Conservation (phyloP, 257 asterid species). For the Penstemon newberryi region DNA sequence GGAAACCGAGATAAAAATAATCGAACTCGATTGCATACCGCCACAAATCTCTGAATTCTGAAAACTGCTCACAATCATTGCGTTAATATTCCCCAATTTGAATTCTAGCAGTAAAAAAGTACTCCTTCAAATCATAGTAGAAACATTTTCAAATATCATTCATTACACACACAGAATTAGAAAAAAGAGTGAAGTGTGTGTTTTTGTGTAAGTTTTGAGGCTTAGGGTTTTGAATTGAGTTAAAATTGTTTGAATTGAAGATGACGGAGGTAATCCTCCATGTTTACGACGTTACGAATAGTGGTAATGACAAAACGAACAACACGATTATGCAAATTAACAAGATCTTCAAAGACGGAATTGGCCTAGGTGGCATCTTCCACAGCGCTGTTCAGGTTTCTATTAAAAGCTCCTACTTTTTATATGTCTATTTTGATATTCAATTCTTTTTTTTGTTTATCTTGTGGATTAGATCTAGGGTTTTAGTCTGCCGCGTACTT, state of each 20-base stretch:
- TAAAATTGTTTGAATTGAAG: slow-evolving; percentile 5
- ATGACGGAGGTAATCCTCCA: slow-evolving; percentile 57
- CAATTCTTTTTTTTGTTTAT: not conserved
- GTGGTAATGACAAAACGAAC: slow-evolving; percentile 87
- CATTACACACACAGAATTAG: not conserved
- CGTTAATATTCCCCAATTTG: too few species aligned
- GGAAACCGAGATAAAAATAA: too few species aligned
- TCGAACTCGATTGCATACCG: too few species aligned
- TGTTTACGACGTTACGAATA: slow-evolving; percentile 90
- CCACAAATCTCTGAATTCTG: too few species aligned
- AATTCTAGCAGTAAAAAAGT: too few species aligned
- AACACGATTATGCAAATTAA: slow-evolving; percentile 92
- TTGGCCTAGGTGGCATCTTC: slow-evolving; percentile 95
- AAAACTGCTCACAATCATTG: too few species aligned
- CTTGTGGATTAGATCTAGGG: slow-evolving; percentile 38
- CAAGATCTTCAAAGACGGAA: slow-evolving; percentile 94
- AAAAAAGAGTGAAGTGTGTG: not conserved
- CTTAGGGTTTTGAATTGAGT: slow-evolving; percentile 29
- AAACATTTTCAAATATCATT: too few species aligned
- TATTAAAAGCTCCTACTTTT: too few species aligned
- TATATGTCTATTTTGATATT: not conserved
- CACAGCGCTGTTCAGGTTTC: slow-evolving; percentile 97
- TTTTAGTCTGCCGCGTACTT: slow-evolving; percentile 20
- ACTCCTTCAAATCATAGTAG: too few species aligned
- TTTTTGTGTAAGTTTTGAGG: not conserved